Conservation (phyloP, 345 rosid genomes). For the Melaleuca quinquenervia region DNA sequence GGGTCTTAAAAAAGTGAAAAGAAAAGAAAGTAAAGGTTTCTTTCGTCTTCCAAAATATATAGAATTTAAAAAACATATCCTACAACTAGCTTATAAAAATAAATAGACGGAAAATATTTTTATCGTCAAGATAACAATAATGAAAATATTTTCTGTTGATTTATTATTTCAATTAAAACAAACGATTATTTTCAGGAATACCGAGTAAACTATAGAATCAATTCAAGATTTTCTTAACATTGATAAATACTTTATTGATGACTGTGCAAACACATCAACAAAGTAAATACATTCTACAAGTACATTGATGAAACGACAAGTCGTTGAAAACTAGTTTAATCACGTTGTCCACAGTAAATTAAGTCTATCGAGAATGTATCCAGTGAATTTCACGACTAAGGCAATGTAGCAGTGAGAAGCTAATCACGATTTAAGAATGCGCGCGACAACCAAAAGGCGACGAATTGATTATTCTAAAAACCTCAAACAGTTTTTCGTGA, state of each 20-base stretch:
- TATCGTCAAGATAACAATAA: not conserved
- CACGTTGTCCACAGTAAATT: too few species aligned
- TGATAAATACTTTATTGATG: too few species aligned
- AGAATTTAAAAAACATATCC: not conserved
- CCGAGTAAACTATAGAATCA: too few species aligned
- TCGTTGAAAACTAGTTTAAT: too few species aligned
- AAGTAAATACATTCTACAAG: too few species aligned
- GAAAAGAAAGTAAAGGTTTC: not conserved
- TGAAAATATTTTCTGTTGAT: not conserved
- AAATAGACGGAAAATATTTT: not conserved
- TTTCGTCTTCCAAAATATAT: not conserved
- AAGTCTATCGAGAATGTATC: too few species aligned
- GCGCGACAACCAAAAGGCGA: not conserved
- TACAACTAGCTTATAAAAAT: not conserved
- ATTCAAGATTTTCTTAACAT: too few species aligned
- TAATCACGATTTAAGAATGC: too few species aligned
- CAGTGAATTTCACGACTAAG: too few species aligned
- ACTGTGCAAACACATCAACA: too few species aligned
- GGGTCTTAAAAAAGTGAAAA: not conserved
- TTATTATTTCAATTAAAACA: not conserved
- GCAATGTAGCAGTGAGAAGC: too few species aligned
- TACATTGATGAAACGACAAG: too few species aligned
- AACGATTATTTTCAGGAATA: not conserved
- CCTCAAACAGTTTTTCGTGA: rapidly evolving
- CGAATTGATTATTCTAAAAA: not conserved